A percentile compares a stretch with the other conserved stretches of the same genome.
phyloP scores from a whole-genome alignment of 106 monocot species.

The Cymbidium sinense region DNA sequence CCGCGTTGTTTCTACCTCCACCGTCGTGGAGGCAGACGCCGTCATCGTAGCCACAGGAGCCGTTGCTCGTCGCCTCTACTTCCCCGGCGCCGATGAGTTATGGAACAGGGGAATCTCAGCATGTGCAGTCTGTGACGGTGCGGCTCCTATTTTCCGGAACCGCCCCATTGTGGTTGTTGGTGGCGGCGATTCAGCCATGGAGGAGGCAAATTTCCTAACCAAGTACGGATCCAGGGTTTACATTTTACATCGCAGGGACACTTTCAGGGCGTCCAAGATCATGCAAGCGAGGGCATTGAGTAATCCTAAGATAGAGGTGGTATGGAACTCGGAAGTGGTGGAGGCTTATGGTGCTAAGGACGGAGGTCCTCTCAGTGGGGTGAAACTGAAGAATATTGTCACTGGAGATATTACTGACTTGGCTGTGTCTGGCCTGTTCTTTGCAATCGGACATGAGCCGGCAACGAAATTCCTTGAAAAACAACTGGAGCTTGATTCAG shows the following conservation, averaged over 20 bases:
- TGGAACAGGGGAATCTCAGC: constrained; percentile 93
- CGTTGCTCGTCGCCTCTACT: constrained; percentile 75
- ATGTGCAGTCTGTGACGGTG: constrained; percentile 94
- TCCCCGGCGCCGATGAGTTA: constrained; percentile 52
- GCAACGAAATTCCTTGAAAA: constrained; percentile 82
- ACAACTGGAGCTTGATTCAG: constrained; percentile 80
- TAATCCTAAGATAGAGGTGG: constrained; percentile 83
- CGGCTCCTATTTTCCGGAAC: constrained; percentile 84
- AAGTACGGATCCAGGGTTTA: constrained; percentile 88
- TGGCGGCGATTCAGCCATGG: constrained; percentile 91
- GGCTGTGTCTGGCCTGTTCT: constrained; percentile 75
- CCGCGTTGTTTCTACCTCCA: constrained; percentile 40
- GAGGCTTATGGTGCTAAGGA: constrained; percentile 58
- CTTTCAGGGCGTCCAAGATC: constrained; percentile 86
- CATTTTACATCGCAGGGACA: constrained; percentile 75
- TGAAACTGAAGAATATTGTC: constrained; percentile 65
- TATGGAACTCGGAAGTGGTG: constrained; percentile 75
- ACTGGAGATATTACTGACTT: constrained; percentile 55
- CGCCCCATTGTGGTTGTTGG: constrained; percentile 71
- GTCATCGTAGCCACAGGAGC: constrained; percentile 88
- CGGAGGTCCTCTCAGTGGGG: constrained; percentile 51
- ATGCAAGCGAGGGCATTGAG: constrained; percentile 77
- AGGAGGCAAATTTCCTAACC: constrained; percentile 91
- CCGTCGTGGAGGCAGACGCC: constrained; percentile 57
- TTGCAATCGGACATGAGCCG: constrained; percentile 94